Percentiles rank a stretch among this genome's conserved stretches.
Evolutionary conservation across 305 asterid species (phyloP).

Genomic region (Fraxinus xanthoxyloides): DNA sequence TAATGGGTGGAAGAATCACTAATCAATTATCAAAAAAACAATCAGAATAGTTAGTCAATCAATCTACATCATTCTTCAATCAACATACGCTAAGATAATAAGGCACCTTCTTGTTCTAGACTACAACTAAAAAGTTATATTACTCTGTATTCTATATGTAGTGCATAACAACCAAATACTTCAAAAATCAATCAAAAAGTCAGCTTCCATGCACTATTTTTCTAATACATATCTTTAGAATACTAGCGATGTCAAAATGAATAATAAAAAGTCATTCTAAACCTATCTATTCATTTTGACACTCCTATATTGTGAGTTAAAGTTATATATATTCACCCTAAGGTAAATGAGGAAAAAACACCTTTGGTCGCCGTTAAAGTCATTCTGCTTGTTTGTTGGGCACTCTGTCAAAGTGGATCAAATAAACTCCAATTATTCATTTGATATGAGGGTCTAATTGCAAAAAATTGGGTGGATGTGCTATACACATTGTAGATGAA

Average conservation of each 20-base stretch:
- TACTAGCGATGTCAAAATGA: too few species aligned
- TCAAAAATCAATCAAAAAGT: slow-evolving; percentile 10
- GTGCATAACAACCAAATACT: slow-evolving; percentile 18
- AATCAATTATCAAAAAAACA: too few species aligned
- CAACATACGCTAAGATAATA: neutral
- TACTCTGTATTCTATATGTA: neutral
- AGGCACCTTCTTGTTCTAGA: neutral
- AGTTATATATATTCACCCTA: neutral
- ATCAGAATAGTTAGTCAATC: too few species aligned
- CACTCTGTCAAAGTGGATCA: neutral
- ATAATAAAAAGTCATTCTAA: neutral
- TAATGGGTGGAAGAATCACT: too few species aligned
- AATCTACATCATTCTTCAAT: slow-evolving; percentile 29
- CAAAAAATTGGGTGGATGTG: neutral
- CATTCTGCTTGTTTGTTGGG: slow-evolving; percentile 4
- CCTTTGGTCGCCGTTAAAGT: neutral
- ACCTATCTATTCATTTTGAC: neutral
- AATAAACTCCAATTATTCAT: neutral
- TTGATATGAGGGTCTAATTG: neutral
- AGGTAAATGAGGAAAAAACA: neutral
- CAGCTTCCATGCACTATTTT: neutral
- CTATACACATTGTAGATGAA: slow-evolving; percentile 8
- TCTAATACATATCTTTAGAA: neutral
- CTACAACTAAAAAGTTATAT: neutral
- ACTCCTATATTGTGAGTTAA: neutral